phyloP scores from a whole-genome alignment of 1,284 basidiomycete species.

The Trichosporon ovoides region DNA sequence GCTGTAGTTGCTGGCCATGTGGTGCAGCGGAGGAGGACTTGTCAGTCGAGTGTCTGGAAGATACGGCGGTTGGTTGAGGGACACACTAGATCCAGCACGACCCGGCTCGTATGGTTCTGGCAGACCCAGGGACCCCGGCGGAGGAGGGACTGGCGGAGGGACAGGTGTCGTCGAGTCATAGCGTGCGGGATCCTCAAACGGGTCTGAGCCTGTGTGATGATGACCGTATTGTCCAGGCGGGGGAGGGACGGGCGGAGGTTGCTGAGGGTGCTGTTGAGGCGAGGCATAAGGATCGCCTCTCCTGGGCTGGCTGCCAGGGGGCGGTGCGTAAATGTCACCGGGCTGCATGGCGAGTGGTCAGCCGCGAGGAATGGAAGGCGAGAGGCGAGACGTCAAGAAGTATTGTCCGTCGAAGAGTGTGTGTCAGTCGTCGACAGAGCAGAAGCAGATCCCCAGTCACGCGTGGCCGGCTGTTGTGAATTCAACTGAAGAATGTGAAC shows the following conservation, averaged over 20 bases:
- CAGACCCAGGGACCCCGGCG: background rate
- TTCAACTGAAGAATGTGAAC: too few species aligned
- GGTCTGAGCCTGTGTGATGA: constrained; percentile 6
- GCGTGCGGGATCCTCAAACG: constrained; percentile 12
- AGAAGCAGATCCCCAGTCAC: too few species aligned
- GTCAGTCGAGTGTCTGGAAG: constrained; percentile 28
- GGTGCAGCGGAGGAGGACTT: constrained; percentile 39
- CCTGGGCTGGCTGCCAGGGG: background rate
- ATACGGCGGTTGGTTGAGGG: constrained; percentile 18
- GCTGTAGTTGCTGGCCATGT: background rate
- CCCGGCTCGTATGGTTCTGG: constrained; percentile 4
- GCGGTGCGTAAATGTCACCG: constrained; percentile 14
- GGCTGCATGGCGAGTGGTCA: constrained; percentile 10
- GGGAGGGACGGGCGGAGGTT: constrained; percentile 1
- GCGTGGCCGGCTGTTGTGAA: too few species aligned
- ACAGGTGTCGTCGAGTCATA: background rate
- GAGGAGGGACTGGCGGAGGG: constrained; percentile 7
- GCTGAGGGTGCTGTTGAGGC: constrained; percentile 2
- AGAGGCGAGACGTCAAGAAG: background rate
- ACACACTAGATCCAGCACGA: background rate
- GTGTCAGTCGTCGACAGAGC: background rate
- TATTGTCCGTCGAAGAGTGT: background rate
- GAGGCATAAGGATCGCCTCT: constrained; percentile 8
- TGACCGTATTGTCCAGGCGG: background rate
- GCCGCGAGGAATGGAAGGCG: background rate